phyloP scores from a whole-genome alignment of 2,329 filamentous ascomycete genomes.

The Lecanicillium sp. region DNA sequence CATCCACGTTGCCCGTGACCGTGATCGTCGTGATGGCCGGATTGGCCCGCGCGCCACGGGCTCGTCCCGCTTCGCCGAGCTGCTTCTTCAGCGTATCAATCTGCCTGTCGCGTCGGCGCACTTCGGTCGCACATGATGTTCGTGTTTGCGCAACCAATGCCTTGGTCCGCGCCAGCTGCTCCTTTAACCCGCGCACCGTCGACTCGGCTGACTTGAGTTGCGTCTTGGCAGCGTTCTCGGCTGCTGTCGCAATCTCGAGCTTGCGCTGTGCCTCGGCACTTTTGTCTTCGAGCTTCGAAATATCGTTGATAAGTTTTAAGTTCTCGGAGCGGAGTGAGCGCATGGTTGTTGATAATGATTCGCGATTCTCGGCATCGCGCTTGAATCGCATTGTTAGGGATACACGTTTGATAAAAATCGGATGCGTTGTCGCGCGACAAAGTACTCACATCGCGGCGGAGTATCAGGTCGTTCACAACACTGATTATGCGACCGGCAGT shows the following conservation, averaged over 20 bases:
- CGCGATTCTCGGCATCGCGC: conserved; percentile 85
- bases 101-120: conserved; percentile 83
- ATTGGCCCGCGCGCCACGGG: conserved; percentile 50
- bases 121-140: conserved; percentile 80
- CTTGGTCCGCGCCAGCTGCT: conserved; percentile 76
- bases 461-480: conserved; percentile 85
- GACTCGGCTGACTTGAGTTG: conserved; percentile 70
- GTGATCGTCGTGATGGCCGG: conserved; percentile 51
- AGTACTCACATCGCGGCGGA: conserved; percentile 73
- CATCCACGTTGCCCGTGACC: conserved; percentile 48
- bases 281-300: conserved; percentile 52
- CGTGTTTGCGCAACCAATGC: conserved; percentile 75
- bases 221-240: conserved; percentile 62
- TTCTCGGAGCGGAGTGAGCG: conserved; percentile 70
- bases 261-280: conserved; percentile 49
- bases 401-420: not conserved
- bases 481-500: conserved; percentile 86
- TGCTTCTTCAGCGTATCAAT: conserved; percentile 86
- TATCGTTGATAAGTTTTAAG: conserved; percentile 64
- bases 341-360: conserved; percentile 73
- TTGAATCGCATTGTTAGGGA: conserved; percentile 30
- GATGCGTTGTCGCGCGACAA: not conserved
- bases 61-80: conserved; percentile 63
- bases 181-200: conserved; percentile 69
- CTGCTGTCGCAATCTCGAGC: conserved; percentile 56